Evolutionary conservation across 805 yeast species (phyloP).

Genomic region (Ogataea corticis): DNA sequence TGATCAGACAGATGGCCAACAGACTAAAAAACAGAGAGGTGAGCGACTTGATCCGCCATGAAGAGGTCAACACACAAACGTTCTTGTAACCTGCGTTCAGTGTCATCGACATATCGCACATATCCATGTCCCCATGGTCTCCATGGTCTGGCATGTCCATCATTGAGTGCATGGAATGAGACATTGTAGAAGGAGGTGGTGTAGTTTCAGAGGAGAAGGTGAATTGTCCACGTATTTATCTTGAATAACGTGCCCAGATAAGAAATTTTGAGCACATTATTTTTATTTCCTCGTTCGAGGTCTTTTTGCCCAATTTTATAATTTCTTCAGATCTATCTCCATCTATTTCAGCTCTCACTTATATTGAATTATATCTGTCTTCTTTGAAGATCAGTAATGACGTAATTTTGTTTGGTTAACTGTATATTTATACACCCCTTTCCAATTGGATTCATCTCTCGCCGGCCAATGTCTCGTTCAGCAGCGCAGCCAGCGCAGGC

Average conservation of each 20-base stretch:
- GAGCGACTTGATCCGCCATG: slow-evolving; percentile 41
- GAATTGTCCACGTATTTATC: neutral
- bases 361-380: too few relatives aligned
- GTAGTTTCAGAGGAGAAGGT: neutral
- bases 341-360: neutral
- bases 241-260: too few relatives aligned
- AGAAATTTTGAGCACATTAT: too few relatives aligned
- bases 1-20: slow-evolving; percentile 32
- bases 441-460: neutral
- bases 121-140: slow-evolving; percentile 22
- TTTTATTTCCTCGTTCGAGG: too few relatives aligned
- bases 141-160: slow-evolving; percentile 20
- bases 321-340: too few relatives aligned
- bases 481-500: neutral
- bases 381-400: neutral
- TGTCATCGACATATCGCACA: slow-evolving; percentile 42
- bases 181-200: slow-evolving; percentile 3
- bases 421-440: slow-evolving; percentile 5
- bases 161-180: slow-evolving; percentile 9
- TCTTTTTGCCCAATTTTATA: neutral
- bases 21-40: slow-evolving; percentile 36
- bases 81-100: slow-evolving; percentile 45
- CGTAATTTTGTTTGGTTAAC: slow-evolving; percentile 2
- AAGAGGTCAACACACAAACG: slow-evolving; percentile 41
- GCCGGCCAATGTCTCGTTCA: neutral